These are phyloP conservation scores for Penicillium decumbens DNA, from an alignment of 2,329 filamentous ascomycete genomes.

Conservation along the genomic window DNA sequence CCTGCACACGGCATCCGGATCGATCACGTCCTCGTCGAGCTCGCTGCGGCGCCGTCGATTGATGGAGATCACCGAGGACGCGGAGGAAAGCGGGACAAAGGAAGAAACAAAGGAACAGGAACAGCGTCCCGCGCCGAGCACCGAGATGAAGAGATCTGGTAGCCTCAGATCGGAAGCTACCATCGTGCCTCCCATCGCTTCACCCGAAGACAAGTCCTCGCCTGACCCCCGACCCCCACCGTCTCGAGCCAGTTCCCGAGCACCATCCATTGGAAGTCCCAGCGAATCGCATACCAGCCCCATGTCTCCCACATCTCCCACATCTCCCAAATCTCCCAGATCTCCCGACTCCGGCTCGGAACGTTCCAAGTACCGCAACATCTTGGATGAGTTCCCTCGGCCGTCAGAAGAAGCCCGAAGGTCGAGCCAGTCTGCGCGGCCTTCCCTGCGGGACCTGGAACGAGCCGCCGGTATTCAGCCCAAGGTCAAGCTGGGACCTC, in stretches of 20 bases:
- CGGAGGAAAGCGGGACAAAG: slow-evolving; percentile 65
- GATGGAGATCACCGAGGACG: slow-evolving; percentile 91
- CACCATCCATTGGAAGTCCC: slow-evolving; percentile 16
- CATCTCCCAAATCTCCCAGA: slow-evolving; percentile 18
- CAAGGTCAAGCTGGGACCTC: slow-evolving; percentile 84
- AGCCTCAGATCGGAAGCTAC: slow-evolving; percentile 37
- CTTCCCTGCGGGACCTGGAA: slow-evolving; percentile 44
- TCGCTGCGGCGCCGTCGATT: slow-evolving; percentile 72
- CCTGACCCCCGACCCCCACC: slow-evolving; percentile 16
- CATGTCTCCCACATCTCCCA: slow-evolving; percentile 17
- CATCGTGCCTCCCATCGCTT: slow-evolving; percentile 25
- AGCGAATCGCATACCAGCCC: slow-evolving; percentile 15
- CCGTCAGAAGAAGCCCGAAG: slow-evolving; percentile 34
- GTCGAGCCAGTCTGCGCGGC: slow-evolving; percentile 42
- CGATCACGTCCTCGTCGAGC: slow-evolving; percentile 77
- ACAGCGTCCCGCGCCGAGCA: slow-evolving; percentile 11
- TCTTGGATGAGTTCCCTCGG: slow-evolving; percentile 36
- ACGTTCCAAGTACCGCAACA: slow-evolving; percentile 24
- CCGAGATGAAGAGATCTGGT: slow-evolving; percentile 16
- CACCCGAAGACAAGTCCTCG: slow-evolving; percentile 13
- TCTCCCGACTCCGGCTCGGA: slow-evolving; percentile 21
- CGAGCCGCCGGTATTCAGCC: slow-evolving; percentile 39
- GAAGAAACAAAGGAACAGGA: slow-evolving; percentile 45
- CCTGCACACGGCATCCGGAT: slow-evolving; percentile 79
- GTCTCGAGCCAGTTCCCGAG: slow-evolving; percentile 19